Conservation (phyloP, 768 basidiomycete genomes). For the Candolleomyces eurysporus region DNA sequence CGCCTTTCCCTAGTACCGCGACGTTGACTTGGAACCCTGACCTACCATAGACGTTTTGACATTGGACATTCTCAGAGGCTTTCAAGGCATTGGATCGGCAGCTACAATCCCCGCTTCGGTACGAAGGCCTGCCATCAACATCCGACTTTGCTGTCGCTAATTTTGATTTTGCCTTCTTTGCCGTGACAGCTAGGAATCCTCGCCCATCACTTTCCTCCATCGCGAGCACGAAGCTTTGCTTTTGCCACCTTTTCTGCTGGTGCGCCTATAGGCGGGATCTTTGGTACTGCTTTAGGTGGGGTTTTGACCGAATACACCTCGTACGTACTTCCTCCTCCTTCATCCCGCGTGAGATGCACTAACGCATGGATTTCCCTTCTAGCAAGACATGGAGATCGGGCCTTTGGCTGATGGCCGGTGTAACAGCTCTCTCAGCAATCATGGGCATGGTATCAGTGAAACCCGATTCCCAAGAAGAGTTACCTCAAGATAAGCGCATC, state of each 20-base stretch:
- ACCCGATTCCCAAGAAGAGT: constrained; percentile 38
- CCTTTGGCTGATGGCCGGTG: constrained; percentile 55
- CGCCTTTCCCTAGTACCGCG: too few relatives aligned
- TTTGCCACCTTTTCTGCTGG: constrained; percentile 86
- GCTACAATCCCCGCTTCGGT: constrained; percentile 75
- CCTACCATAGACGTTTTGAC: constrained; percentile 47
- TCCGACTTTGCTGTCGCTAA: constrained; percentile 4
- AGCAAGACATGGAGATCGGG: constrained; percentile 66
- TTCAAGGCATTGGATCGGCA: constrained; percentile 80
- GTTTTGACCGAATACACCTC: constrained; percentile 55
- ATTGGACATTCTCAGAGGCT: constrained; percentile 68
- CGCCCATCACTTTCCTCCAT: constrained; percentile 73
- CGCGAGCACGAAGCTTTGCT: constrained; percentile 62
- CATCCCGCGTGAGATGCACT: not conserved
- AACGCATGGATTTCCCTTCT: not conserved
- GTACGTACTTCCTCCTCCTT: constrained; percentile 22
- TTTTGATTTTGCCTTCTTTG: not conserved
- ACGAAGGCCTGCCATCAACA: constrained; percentile 9
- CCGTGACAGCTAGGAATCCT: constrained; percentile 68
- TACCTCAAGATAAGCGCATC: constrained; percentile 44
- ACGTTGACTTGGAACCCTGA: not conserved
- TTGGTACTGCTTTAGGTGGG: constrained; percentile 74
- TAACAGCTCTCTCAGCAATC: constrained; percentile 51
- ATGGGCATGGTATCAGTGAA: constrained; percentile 63
- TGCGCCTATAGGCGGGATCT: constrained; percentile 73